Percentiles rank a stretch among this genome's conserved stretches.
Evolutionary conservation across 164 flowering plant species (phyloP).

Genomic region (Litsea cubeba): DNA sequence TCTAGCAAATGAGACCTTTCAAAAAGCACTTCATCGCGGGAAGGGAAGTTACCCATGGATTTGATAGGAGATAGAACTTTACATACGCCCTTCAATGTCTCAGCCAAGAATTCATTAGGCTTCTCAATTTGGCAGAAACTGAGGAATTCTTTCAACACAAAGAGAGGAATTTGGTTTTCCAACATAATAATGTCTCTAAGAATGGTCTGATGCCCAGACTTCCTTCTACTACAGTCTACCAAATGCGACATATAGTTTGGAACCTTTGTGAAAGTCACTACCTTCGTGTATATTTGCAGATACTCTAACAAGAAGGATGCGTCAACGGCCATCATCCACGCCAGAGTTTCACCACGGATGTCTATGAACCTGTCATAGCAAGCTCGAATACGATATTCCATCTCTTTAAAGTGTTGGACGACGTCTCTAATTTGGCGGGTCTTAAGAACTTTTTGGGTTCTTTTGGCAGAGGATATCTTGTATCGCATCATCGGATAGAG

Average conservation of each 20-base stretch:
- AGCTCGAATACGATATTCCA: conserved; percentile 17
- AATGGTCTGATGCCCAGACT: conserved; percentile 17
- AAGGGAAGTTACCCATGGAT: not conserved
- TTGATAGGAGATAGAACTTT: conserved; percentile 35
- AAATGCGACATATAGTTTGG: conserved; percentile 12
- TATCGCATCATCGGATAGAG: conserved; percentile 12
- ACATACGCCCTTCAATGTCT: conserved; percentile 30
- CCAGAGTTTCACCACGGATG: conserved; percentile 19
- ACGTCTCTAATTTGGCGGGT: conserved; percentile 11
- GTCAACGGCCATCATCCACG: conserved; percentile 31
- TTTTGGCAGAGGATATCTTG: conserved; percentile 1
- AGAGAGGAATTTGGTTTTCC: conserved; percentile 15
- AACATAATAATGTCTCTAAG: conserved; percentile 27
- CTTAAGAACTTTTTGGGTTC: conserved; percentile 6
- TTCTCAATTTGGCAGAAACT: conserved; percentile 4
- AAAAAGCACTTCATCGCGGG: not conserved
- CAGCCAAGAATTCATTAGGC: conserved; percentile 18
- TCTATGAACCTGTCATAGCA: conserved; percentile 25
- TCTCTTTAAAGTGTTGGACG: conserved; percentile 5
- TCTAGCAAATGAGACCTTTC: conserved; percentile 30
- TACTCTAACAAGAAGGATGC: conserved; percentile 27
- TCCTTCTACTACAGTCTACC: conserved; percentile 12
- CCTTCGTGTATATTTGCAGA: conserved; percentile 8
- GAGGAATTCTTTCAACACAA: conserved; percentile 3
- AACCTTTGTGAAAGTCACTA: conserved; percentile 2